Evolutionary conservation across 1,284 basidiomycete genomes (phyloP), one percentile per base, ranked within the genome.

Genomic region (Rhodotorula sp.): DNA sequence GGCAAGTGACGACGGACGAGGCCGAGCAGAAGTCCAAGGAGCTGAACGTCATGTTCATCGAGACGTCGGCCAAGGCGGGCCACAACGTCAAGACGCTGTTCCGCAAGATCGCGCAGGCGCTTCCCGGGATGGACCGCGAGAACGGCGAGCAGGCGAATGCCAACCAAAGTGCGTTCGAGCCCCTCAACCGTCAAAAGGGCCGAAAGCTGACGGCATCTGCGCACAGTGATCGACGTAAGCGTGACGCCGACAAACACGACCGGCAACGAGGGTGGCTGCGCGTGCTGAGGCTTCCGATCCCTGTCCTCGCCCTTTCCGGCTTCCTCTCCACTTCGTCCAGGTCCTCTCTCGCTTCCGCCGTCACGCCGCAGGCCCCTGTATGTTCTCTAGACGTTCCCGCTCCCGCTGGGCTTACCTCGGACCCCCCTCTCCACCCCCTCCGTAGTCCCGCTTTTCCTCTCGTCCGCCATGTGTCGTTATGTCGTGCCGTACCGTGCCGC

Each of bases 31-130:
- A 93, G 79, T 88, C 95, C n/a, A 90, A 92, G 66, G 91, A 97
- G 81, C 85, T 97, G 74, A 91, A 90, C 80, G 91, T 99, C 79
- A 94, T 99, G 91, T 97, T 97, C 81, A 97, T 99, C 89, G 97
- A 99, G 84, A 99, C 97, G 8, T 97, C 94, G 46, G 97, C 97
- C 48, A 99, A 99, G 82, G 97, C 97, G 6, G 97, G 97, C 4
- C 96, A 99, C 82, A 99, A 99, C 78, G 97, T 99, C 76, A 99
- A 99, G 85, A 91, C 91, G 74, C 83, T 99, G 73, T 99, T 99
- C 87, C 93, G 97, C 85, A 99, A 98, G 87, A 99, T 99, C 78
- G 97, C 97, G 0, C 90, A 97, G 89, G 94, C 94, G 6, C 83
- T 99, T 68, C 97, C 97, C 13, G 97, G 97, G 19, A 95, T 95